Conservation (phyloP, 108 stramenopile genomes). For the Mayamaea pseudoterrestris region DNA sequence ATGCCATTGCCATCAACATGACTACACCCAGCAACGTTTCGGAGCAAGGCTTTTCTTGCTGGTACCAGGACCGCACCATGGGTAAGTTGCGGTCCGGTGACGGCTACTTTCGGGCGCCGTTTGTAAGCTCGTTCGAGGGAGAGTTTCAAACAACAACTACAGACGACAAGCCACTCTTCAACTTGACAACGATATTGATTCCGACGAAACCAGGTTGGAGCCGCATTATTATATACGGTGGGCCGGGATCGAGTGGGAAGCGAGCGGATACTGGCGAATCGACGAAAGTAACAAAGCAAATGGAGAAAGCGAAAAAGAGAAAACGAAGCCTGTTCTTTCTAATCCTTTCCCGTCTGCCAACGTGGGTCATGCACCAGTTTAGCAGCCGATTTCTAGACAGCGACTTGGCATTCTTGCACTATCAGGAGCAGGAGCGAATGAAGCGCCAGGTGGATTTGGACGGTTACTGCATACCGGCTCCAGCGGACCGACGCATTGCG, state of each 20-base stretch:
- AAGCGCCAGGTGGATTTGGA: not conserved
- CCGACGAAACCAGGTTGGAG: constrained; percentile 27
- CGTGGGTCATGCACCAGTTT: constrained; percentile 15
- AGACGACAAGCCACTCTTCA: constrained; percentile 3
- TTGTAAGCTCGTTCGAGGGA: constrained; percentile 8
- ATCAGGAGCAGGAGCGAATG: constrained; percentile 24
- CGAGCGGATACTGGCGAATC: too few relatives aligned
- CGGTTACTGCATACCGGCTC: constrained; percentile 20
- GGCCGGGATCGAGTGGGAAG: not conserved
- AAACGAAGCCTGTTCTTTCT: too few relatives aligned
- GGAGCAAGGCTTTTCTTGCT: constrained; percentile 14
- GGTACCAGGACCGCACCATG: constrained; percentile 21
- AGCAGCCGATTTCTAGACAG: constrained; percentile 21
- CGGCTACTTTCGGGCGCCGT: constrained; percentile 16
- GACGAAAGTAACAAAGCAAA: not conserved
- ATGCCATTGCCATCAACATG: constrained; percentile 25
- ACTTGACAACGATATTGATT: constrained; percentile 9
- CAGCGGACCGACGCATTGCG: constrained; percentile 13
- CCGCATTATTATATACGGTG: constrained; percentile 12
- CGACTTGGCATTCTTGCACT: constrained; percentile 28
- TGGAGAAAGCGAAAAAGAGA: constrained; percentile 1
- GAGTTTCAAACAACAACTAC: constrained; percentile 1
- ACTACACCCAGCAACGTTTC: constrained; percentile 3
- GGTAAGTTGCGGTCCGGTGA: constrained; percentile 7
- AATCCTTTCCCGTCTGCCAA: constrained; percentile 4